Percentiles rank a stretch among this genome's conserved stretches.
phyloP scores from a whole-genome alignment of 2,329 filamentous ascomycete genomes.

The Fusarium sp. region DNA sequence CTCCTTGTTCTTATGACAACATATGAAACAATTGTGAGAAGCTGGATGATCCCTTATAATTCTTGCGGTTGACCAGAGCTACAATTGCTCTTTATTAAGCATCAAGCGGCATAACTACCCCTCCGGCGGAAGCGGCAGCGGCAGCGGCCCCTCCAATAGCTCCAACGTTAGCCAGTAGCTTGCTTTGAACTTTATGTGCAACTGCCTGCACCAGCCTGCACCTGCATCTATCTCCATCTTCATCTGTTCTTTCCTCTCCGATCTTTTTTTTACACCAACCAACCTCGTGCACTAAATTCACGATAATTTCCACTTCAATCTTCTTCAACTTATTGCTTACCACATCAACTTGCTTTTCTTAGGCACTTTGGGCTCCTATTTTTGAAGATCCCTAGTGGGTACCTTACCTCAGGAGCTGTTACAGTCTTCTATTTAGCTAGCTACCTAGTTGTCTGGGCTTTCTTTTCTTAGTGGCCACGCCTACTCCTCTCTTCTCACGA shows the following conservation, averaged over 20 bases:
- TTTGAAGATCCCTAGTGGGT: background rate
- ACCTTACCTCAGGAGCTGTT: conserved; percentile 14
- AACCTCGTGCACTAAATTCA: conserved; percentile 14
- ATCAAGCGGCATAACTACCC: conserved; percentile 9
- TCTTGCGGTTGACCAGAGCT: background rate
- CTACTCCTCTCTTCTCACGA: conserved; percentile 17
- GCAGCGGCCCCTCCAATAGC: conserved; percentile 25
- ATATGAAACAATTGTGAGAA: background rate
- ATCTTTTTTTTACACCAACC: conserved; percentile 17
- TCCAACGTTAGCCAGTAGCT: conserved; percentile 14
- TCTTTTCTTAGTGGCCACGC: conserved; percentile 10
- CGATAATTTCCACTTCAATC: background rate
- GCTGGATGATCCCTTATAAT: background rate
- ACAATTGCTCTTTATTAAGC: background rate
- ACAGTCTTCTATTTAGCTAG: background rate
- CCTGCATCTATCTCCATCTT: conserved; percentile 28
- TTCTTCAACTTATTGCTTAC: background rate
- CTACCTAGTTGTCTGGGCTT: conserved; percentile 5
- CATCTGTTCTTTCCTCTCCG: conserved; percentile 15
- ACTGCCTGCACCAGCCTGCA: conserved; percentile 12
- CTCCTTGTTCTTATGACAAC: background rate
- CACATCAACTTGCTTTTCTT: background rate
- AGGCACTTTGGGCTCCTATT: background rate
- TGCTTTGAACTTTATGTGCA: conserved; percentile 14
- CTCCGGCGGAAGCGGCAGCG: background rate